These are phyloP conservation scores for Eimeria acervulina DNA, from an alignment of 169 alveolate species.

Conservation along the genomic window DNA sequence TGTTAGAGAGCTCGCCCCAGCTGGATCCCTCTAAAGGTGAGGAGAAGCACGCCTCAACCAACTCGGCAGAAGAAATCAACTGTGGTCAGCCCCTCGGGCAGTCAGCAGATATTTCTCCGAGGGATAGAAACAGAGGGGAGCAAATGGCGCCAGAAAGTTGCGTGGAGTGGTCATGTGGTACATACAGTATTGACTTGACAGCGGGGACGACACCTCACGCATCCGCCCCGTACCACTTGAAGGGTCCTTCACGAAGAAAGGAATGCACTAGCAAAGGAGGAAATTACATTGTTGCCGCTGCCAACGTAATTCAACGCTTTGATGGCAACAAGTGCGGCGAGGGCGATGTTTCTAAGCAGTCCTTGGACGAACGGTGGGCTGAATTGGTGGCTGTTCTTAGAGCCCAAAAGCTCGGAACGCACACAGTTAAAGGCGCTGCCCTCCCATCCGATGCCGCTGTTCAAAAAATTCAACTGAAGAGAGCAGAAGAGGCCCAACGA, in stretches of 20 bases:
- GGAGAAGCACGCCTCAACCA: not conserved
- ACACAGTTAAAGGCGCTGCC: slow-evolving; percentile 22
- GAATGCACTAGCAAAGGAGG: not conserved
- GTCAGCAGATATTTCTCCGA: not conserved
- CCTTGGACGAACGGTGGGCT: slow-evolving; percentile 66
- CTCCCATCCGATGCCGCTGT: slow-evolving; percentile 36
- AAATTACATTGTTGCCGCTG: not conserved
- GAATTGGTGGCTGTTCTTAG: slow-evolving; percentile 21
- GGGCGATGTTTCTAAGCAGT: not conserved
- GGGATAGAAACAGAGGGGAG: not conserved
- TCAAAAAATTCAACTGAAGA: slow-evolving; percentile 10
- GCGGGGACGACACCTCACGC: not conserved
- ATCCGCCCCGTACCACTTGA: not conserved
- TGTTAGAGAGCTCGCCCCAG: not conserved
- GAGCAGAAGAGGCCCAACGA: not conserved
- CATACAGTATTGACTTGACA: not conserved
- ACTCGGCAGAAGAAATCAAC: not conserved
- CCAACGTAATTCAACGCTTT: not conserved
- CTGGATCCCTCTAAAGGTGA: not conserved
- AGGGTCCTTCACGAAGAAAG: not conserved
- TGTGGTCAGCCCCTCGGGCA: not conserved
- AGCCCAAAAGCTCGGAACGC: slow-evolving; percentile 54
- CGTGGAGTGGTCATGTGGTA: not conserved
- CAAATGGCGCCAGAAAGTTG: not conserved
- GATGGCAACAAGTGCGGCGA: slow-evolving; percentile 48